These are phyloP conservation scores for Populus hybrid DNA, from an alignment of 441 rosid species.

Conservation along the genomic window DNA sequence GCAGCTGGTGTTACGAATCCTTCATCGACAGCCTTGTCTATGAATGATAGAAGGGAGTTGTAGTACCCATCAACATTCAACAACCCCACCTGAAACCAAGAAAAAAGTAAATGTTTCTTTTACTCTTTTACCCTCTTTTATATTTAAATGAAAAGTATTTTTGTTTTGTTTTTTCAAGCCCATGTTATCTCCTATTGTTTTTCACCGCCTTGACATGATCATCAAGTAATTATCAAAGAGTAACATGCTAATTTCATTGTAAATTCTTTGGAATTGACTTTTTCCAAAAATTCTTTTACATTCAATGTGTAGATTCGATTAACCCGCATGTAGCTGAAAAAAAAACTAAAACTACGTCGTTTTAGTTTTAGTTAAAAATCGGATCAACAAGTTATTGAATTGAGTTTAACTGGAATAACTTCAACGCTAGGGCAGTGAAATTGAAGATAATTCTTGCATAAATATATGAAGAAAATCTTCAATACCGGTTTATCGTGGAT, in stretches of 20 bases:
- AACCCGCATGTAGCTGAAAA: background rate
- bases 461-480: background rate
- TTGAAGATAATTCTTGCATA: background rate
- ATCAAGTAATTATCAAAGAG: background rate
- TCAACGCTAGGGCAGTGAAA: background rate
- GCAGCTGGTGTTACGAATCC: constrained; percentile 82
- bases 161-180: too few species aligned
- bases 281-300: background rate
- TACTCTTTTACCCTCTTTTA: background rate
- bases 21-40: constrained; percentile 25
- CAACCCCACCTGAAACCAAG: constrained; percentile 60
- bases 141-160: background rate
- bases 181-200: too few species aligned
- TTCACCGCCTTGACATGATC: background rate
- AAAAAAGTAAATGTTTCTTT: background rate
- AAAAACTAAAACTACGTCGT: too few species aligned
- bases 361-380: too few species aligned
- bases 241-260: background rate
- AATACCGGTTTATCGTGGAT: constrained; percentile 90
- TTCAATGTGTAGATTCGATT: background rate
- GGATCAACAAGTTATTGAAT: background rate
- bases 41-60: constrained; percentile 74
- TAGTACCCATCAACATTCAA: constrained; percentile 91
- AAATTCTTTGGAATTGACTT: background rate
- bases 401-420: background rate